These are phyloP conservation scores for Annulohypoxylon bovei DNA, from an alignment of 495 filamentous ascomycete genomes.

Conservation along the genomic window DNA sequence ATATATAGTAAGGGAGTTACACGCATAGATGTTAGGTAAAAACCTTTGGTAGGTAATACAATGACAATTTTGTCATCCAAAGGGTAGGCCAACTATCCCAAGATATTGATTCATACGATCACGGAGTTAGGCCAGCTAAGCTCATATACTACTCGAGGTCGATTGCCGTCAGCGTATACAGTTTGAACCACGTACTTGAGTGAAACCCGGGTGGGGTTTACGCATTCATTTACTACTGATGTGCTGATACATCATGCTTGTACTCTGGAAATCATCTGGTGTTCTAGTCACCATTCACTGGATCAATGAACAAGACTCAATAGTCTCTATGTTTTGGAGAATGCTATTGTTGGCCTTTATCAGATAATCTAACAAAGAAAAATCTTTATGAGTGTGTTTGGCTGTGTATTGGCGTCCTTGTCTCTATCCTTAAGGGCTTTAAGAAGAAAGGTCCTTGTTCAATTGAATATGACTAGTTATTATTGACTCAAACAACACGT, in stretches of 20 bases:
- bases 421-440: background rate
- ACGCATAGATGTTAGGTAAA: background rate
- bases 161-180: background rate
- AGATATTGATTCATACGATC: background rate
- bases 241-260: background rate
- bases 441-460: background rate
- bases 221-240: background rate
- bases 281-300: background rate
- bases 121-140: background rate
- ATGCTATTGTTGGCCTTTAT: constrained; percentile 3
- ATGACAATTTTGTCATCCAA: background rate
- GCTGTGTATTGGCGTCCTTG: background rate
- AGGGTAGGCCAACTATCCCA: no score
- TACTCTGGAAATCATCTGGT: background rate
- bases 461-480: background rate
- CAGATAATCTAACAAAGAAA: background rate
- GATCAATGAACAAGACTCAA: no score
- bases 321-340: background rate
- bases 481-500: constrained; percentile 17
- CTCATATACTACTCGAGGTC: background rate
- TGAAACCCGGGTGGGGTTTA: background rate
- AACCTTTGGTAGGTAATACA: background rate
- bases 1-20: background rate
- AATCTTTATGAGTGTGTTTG: background rate
- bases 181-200: background rate